Percentiles rank a stretch among this genome's conserved stretches.
Evolutionary conservation across 768 basidiomycete genomes (phyloP).

Genomic region (Serpula lacrymans): DNA sequence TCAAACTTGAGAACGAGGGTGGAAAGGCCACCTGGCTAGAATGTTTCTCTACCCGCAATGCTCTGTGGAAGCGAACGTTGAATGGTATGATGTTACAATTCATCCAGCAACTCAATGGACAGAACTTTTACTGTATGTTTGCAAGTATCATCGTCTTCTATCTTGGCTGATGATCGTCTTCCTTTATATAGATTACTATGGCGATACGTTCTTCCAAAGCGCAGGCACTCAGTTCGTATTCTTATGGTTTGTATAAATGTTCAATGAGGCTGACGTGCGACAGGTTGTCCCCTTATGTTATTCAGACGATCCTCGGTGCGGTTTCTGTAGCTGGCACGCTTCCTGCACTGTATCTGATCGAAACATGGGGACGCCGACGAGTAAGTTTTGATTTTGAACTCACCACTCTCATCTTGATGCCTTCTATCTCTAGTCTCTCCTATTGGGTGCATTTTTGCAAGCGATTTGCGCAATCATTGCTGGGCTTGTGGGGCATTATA

Average conservation of each 20-base stretch:
- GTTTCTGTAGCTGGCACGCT: slow-evolving; percentile 65
- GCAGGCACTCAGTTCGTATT: slow-evolving; percentile 52
- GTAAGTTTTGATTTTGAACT: slow-evolving; percentile 25
- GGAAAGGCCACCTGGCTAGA: slow-evolving; percentile 72
- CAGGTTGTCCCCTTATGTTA: slow-evolving; percentile 57
- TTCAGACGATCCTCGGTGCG: slow-evolving; percentile 64
- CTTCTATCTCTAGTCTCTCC: slow-evolving; percentile 42
- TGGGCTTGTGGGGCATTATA: slow-evolving; percentile 65
- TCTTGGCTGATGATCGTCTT: slow-evolving; percentile 18
- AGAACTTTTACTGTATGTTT: slow-evolving; percentile 65
- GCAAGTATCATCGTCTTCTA: background rate
- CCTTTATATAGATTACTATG: slow-evolving; percentile 61
- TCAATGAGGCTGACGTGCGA: background rate
- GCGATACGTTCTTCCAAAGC: slow-evolving; percentile 72
- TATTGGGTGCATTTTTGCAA: slow-evolving; percentile 59
- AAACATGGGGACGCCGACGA: slow-evolving; percentile 61
- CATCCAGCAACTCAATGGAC: slow-evolving; percentile 70
- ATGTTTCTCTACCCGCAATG: slow-evolving; percentile 62
- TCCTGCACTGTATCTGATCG: slow-evolving; percentile 70
- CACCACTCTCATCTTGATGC: background rate
- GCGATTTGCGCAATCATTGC: slow-evolving; percentile 58
- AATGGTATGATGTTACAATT: slow-evolving; percentile 80
- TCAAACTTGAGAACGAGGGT: slow-evolving; percentile 67
- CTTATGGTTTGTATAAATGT: background rate
- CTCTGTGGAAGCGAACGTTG: slow-evolving; percentile 63